phyloP scores from a whole-genome alignment of 495 filamentous ascomycete species.

The Neohortaea acidophila region DNA sequence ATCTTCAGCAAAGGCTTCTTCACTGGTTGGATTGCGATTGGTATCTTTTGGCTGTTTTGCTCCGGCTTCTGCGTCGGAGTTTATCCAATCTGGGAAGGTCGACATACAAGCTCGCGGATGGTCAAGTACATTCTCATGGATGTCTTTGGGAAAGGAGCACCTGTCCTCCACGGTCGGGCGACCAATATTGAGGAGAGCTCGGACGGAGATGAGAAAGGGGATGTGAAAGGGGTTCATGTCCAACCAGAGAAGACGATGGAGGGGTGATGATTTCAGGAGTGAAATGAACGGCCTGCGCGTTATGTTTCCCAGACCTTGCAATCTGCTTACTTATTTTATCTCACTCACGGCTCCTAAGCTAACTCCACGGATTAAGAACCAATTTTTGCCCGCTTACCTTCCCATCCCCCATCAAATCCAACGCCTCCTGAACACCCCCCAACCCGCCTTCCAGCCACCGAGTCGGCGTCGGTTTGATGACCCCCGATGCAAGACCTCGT shows the following conservation, averaged over 20 bases:
- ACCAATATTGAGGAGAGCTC: conserved; percentile 15
- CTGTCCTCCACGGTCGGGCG: conserved; percentile 17
- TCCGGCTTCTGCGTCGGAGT: conserved; percentile 52
- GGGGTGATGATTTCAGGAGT: neutral
- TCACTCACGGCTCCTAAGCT: no score
- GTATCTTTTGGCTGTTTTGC: conserved; percentile 76
- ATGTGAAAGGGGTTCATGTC: conserved; percentile 11
- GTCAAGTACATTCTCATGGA: conserved; percentile 53
- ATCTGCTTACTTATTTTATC: no score
- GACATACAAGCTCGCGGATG: conserved; percentile 50
- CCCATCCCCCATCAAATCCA: no score
- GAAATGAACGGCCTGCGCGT: neutral
- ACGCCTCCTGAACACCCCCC: no score
- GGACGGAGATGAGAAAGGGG: conserved; percentile 14
- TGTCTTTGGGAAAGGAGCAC: conserved; percentile 43
- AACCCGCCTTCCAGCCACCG: no score
- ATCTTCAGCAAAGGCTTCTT: conserved; percentile 86
- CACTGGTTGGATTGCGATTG: conserved; percentile 78
- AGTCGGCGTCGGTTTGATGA: no score
- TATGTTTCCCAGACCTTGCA: no score
- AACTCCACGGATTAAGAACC: no score
- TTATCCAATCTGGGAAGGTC: conserved; percentile 71
- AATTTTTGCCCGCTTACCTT: no score
- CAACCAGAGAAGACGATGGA: conserved; percentile 8
- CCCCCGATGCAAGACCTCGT: no score